Conservation (phyloP, 345 rosid genomes). For the Citrus mangshanensis region DNA sequence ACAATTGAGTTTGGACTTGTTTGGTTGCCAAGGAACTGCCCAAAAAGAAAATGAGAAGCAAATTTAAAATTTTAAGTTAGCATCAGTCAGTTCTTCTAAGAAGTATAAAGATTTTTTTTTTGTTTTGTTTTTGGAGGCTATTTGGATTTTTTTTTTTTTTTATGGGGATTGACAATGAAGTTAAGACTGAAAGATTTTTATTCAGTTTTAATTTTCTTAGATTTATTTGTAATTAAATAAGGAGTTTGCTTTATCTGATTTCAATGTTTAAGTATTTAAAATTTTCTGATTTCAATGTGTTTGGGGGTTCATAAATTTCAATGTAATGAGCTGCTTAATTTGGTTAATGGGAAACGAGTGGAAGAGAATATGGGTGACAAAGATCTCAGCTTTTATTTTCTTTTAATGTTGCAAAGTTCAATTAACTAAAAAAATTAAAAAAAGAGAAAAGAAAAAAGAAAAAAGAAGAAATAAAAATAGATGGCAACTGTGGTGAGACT, state of each 20-base stretch:
- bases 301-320: neutral
- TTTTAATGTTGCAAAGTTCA: neutral
- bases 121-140: neutral
- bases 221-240: neutral
- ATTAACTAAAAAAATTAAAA: neutral
- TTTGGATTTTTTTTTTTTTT: neutral
- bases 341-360: neutral
- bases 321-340: neutral
- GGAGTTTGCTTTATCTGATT: neutral
- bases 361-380: neutral
- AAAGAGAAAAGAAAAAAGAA: too few species aligned
- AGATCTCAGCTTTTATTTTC: neutral
- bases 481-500: neutral
- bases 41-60: neutral
- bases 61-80: conserved; percentile 1
- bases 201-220: neutral
- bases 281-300: neutral
- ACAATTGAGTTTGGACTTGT: conserved; percentile 5
- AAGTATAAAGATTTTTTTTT: neutral
- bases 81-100: neutral
- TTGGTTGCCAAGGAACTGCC: conserved; percentile 12
- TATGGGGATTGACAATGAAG: neutral
- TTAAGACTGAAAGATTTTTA: neutral
- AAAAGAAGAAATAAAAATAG: neutral
- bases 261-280: neutral